Base-by-base conservation (phyloP, 108 stramenopile genomes). In the Cylindrotheca closterium region DNA sequence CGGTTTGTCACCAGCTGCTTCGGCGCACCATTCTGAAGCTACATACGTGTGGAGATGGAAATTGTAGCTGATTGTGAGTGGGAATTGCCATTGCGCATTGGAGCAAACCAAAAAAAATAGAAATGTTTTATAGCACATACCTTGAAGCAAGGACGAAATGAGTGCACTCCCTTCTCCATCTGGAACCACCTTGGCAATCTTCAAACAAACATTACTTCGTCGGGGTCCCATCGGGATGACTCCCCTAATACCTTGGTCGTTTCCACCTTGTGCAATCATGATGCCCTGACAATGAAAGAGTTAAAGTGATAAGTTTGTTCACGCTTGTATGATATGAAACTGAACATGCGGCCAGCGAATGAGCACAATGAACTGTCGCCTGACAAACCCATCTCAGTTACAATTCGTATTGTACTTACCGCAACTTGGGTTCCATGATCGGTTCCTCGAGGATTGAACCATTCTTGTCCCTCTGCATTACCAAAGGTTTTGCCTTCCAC, bases 191-290 rank as follows among this genome's bases (percentile, higher is more conserved):
- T 51, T 15, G 2, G 63, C 77, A 5, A 79, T 79, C 31, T 78
- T 53, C 32, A 85, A 52, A 64, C 63, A 64, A 25, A 64, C 32
- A 18, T 48, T 48, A 30, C 22, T 22, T 15, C 15, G 7, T n/a
- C 15, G 7, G 7, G 33, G 12, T 18, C 50, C 58, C 51, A 68
- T 37, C 18, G 53, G 64, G 17, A 51, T 33, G n/a, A 76, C 78
- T 1, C 86, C 83, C 18, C 81, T 74, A 24, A 89, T 68, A 15
- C 88, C 88, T 2, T 60, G 3, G 19, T 65, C 60, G 60, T 86
- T 89, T 29, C 58, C 56, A 4, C 66, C 55, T 10, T 79, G 78
- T 8, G 69, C 83, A 25, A 64, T 50, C 55, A 88, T 82, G 30
- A 78, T 81, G 8, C 87, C 87, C 1, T n/a, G n/a, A n/a, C n/a